Evolutionary conservation across 768 basidiomycete genomes (phyloP).

Genomic region (Butyriboletus loyo): DNA sequence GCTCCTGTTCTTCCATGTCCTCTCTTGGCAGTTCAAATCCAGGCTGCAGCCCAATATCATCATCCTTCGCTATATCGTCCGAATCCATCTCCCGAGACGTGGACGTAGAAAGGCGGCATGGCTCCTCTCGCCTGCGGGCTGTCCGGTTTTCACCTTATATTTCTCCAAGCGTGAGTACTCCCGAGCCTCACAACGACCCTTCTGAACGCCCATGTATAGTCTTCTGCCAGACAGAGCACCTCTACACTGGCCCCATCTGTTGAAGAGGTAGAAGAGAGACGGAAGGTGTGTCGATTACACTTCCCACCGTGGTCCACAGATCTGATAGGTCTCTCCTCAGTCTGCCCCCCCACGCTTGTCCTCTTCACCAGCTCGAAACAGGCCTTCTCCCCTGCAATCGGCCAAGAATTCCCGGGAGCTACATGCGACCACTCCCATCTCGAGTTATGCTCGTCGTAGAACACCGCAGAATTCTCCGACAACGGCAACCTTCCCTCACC

Average conservation of each 20-base stretch:
- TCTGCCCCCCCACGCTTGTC: constrained; percentile 36
- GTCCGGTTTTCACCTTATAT: constrained; percentile 31
- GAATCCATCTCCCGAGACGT: constrained; percentile 28
- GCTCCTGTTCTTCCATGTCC: constrained; percentile 47
- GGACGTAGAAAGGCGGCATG: constrained; percentile 29
- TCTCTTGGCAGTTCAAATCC: constrained; percentile 38
- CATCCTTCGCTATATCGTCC: constrained; percentile 35
- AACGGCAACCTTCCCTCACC: constrained; percentile 56
- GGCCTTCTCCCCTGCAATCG: constrained; percentile 44
- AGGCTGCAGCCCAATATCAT: constrained; percentile 28
- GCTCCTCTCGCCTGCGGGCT: constrained; percentile 25
- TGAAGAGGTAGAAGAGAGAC: constrained; percentile 26
- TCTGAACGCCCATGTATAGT: constrained; percentile 25
- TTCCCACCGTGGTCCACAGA: constrained; percentile 31
- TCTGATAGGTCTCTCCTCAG: constrained; percentile 25
- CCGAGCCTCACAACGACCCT: not conserved
- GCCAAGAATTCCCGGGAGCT: constrained; percentile 52
- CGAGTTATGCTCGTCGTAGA: constrained; percentile 74
- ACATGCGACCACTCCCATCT: constrained; percentile 71
- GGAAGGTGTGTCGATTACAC: constrained; percentile 35
- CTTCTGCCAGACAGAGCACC: constrained; percentile 45
- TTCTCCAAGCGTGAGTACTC: constrained; percentile 25
- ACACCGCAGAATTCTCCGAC: constrained; percentile 73
- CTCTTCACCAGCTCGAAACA: constrained; percentile 43
- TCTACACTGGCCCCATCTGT: constrained; percentile 27